Evolutionary conservation across 345 rosid species (phyloP).

Genomic region (Toxicodendron radicans): DNA sequence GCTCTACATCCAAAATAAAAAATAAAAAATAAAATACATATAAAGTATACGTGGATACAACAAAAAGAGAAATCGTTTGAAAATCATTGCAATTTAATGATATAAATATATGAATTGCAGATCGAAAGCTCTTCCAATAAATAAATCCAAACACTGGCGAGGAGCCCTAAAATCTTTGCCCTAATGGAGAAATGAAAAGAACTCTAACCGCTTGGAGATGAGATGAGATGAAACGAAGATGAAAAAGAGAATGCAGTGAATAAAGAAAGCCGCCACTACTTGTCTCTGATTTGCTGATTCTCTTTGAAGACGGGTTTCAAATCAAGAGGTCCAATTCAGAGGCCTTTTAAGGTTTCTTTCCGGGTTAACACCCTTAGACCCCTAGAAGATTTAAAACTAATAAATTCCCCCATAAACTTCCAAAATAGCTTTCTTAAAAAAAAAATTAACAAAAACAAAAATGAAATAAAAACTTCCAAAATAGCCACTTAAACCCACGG

Average conservation of each 20-base stretch:
- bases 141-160: not conserved
- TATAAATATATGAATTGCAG: not conserved
- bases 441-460: too few relatives aligned
- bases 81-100: not conserved
- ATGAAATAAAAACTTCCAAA: too few relatives aligned
- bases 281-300: slow-evolving; percentile 1
- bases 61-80: not conserved
- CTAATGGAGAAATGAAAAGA: not conserved
- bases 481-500: too few relatives aligned
- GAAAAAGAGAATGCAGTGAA: not conserved
- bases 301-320: not conserved
- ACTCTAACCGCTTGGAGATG: not conserved
- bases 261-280: slow-evolving; percentile 2
- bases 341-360: too few relatives aligned
- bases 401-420: too few relatives aligned
- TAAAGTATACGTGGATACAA: not conserved
- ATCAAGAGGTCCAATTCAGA: not conserved
- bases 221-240: not conserved
- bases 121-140: not conserved
- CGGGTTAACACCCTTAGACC: too few relatives aligned
- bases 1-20: not conserved
- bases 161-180: not conserved
- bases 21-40: not conserved
- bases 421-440: too few relatives aligned
- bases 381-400: too few relatives aligned